Base-by-base conservation (phyloP, 1,284 basidiomycete species). In the Rhodotorula sp. region DNA sequence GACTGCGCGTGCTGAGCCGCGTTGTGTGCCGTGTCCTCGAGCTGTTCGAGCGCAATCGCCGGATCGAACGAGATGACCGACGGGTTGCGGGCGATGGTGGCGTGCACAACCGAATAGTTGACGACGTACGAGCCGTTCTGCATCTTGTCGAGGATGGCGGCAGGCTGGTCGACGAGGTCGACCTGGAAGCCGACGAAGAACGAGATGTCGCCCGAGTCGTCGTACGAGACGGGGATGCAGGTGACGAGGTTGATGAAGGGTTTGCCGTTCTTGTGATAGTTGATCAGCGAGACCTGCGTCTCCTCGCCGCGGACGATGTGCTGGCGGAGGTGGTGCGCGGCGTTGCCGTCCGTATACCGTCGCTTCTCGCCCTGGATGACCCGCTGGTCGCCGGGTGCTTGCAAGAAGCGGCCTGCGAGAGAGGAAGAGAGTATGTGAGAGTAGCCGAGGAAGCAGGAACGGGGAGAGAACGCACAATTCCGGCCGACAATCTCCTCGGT, bases 171-270 rank as follows among this genome's bases (percentile, higher is more conserved):
- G 34, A 89, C 88, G 60, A 97, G 83, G 80, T 96, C 92, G 62
- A 81, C 79, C 69, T 84, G 83, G 84, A 98, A 97, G 3, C 94
- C 94, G 67, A 98, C 89, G 77, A 92, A 89, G 79, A 90, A 95
- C 27, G 87, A 87, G 53, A 91, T 84, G 59, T 82, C 80, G 39
- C 86, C 84, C 48, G 90, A 80, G 62, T 68, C 64, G 47, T 83
- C 82, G 82, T 82, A 83, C 0, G 81, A 77, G 69, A 94, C 85
- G 47, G 90, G 93, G 6, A 58, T 60, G 51, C 39, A 67, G 15
- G 76, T 76, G 49, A 71, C 63, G 49, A 68, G 55, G 59, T 69
- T 69, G 57, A 71, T 71, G 76, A 97, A 97, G 0, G 92, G 86
- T 32, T 84, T 83, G 11, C 92, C 91, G 29, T 89, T 87, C 79